phyloP scores from a whole-genome alignment of 176 grass and related monocot genomes.

The Carex parvula region DNA sequence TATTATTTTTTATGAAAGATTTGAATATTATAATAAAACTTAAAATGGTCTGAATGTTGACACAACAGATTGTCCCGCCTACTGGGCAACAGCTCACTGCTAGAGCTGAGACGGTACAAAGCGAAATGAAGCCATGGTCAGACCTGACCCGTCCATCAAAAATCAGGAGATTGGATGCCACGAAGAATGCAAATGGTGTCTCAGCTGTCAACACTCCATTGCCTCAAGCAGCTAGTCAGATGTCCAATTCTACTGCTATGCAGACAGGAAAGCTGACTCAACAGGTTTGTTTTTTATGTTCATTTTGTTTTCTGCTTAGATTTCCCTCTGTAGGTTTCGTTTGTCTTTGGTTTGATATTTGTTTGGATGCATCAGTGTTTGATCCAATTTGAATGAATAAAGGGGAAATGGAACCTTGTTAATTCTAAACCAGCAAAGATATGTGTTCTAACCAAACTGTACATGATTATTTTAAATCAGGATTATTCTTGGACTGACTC shows the following conservation, averaged over 20 bases:
- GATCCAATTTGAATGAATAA: not conserved
- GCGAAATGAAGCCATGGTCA: slow-evolving; percentile 38
- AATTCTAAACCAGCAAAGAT: not conserved
- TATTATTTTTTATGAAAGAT: not conserved
- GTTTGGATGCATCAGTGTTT: not conserved
- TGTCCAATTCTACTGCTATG: slow-evolving; percentile 31
- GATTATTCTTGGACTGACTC: not conserved
- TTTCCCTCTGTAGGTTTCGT: not conserved
- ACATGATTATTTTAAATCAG: not conserved
- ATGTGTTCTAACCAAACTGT: not conserved
- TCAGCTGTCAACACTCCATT: slow-evolving; percentile 32
- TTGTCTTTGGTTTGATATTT: not conserved
- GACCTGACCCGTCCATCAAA: slow-evolving; percentile 51
- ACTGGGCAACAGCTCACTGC: slow-evolving; percentile 35
- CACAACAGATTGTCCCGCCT: slow-evolving; percentile 25
- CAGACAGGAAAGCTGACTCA: slow-evolving; percentile 50
- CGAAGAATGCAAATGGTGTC: slow-evolving; percentile 25
- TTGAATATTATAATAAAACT: not conserved
- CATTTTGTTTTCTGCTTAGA: not conserved
- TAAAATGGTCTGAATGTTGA: not conserved
- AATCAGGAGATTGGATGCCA: slow-evolving; percentile 59
- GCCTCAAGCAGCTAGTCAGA: slow-evolving; percentile 46
- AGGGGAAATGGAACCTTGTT: not conserved
- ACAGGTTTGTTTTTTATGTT: slow-evolving; percentile 49
- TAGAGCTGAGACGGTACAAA: slow-evolving; percentile 30